phyloP scores from a whole-genome alignment of 208 protist genomes.

The Acanthamoeba lenticulata region DNA sequence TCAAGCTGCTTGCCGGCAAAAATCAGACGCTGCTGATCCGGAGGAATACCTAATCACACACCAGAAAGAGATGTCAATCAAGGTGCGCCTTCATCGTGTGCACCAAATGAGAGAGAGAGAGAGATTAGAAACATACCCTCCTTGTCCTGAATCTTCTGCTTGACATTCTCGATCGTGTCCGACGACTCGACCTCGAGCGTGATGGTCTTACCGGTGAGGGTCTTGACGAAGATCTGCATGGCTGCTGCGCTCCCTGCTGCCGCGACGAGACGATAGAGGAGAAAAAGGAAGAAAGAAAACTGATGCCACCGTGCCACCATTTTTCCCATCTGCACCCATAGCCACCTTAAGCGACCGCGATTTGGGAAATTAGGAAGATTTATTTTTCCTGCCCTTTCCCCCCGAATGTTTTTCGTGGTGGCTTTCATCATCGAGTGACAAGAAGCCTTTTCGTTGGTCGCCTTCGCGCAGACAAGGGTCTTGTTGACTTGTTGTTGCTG shows the following conservation, averaged over 20 bases:
- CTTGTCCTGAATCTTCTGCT: constrained; percentile 99
- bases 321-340: not conserved
- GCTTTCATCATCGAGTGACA: too few relatives aligned
- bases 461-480: too few relatives aligned
- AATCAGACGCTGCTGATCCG: constrained; percentile 94
- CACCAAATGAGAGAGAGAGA: not conserved
- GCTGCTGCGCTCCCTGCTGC: not conserved
- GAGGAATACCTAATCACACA: constrained; percentile 85
- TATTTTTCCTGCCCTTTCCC: not conserved
- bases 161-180: constrained; percentile 97
- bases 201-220: constrained; percentile 98
- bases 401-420: too few relatives aligned
- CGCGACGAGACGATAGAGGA: not conserved
- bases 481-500: not conserved
- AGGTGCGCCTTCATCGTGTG: not conserved
- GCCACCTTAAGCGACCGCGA: not conserved
- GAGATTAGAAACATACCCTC: constrained; percentile 87
- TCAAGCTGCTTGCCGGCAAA: constrained; percentile 95
- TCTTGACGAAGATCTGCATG: constrained; percentile 95
- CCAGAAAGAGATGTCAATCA: not conserved
- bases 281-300: not conserved
- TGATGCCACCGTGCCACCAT: not conserved
- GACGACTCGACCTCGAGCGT: constrained; percentile 97
- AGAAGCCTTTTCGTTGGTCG: too few relatives aligned
- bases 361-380: not conserved